Evolutionary conservation across 352 stramenopile species (phyloP), one percentile per base, ranked within the genome.

Genomic region (Globisporangium parvum): DNA sequence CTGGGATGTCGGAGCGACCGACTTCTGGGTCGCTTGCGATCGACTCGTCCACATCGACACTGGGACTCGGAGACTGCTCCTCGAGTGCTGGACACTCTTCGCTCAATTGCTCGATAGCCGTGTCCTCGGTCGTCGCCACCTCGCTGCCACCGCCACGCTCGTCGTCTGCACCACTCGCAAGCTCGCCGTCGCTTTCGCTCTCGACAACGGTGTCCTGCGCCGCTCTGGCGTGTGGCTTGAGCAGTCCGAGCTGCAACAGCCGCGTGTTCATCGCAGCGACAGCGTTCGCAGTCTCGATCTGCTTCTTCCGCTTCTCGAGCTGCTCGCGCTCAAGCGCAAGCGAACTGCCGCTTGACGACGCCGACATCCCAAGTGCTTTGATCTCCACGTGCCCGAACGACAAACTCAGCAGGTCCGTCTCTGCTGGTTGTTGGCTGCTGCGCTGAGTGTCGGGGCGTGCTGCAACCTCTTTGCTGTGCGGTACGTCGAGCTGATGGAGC

Each of bases 201-300:
- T 44, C n/a, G 17, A 6, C 41, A 0, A 35, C 45, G 14, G 40
- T 21, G 3, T 26, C 28, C 20, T 53, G 31, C 33, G 58, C 35
- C 14, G 57, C 42, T 39, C 28, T 4, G 50, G 41, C 55, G 65
- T 73, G 55, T 5, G 48, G 60, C 2, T 73, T 73, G 9, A 91
- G 54, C 24, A 93, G 40, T 0, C 83, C 83, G 5, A 93, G 52
- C 47, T 88, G 75, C 26, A 67, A 75, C 11, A 93, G 54, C 26
- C 71, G 77, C 2, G 59, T 75, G 59, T 91, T 90, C 83, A 93
- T 93, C 17, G 74, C 69, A 2, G 73, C 75, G 3, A 93, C 80
- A 2, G 83, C 83, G 57, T 89, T 85, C 10, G 69, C 83, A 17
- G 83, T 93, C 24, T 91, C 75, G 6, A 80, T 52, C 50, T 92